Base-by-base conservation (phyloP, 108 stramenopile species). In the Conticribra weissflogii region DNA sequence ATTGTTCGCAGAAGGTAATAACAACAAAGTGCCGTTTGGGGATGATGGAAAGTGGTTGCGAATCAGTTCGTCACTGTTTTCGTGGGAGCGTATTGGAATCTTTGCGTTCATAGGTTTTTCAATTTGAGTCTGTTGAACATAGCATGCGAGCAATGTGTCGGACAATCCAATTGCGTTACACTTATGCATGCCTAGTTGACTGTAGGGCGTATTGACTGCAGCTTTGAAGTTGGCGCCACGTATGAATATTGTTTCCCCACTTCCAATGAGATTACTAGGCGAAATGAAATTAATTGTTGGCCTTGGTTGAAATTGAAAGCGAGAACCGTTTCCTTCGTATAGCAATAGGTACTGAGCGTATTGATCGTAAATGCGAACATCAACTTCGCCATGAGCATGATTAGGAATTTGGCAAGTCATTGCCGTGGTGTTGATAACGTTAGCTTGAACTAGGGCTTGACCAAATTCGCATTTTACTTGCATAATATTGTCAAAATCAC, bases 21-120 rank as follows among this genome's bases (percentile, higher is more conserved):
- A 16, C 54, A 72, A 78, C 5, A 21, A 33, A 24, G 86, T 87
- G 2, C 86, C 86, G 71, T 87, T 87, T 31, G 86, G 49, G 64
- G 8, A 48, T 31, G 18, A 36, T 21, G 16, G 34, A 15, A n/a
- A n/a, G 45, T 46, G 14, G 47, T 28, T 21, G 60, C 18, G 12
- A 71, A 30, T 23, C 22, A 86, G 34, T 34, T 58, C 23, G 71
- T 82, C 24, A n/a, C 24, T n/a, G n/a, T n/a, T n/a, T n/a, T n/a
- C n/a, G n/a, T n/a, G n/a, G n/a, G 29, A 62, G 36, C n/a, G n/a
- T n/a, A n/a, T n/a, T n/a, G n/a, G n/a, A n/a, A n/a, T n/a, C n/a
- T n/a, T n/a, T n/a, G n/a, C n/a, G n/a, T n/a, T n/a, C n/a, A n/a
- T n/a, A n/a, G n/a, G n/a, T n/a, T n/a, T n/a, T n/a, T n/a, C n/a